phyloP scores from a whole-genome alignment of 257 asterid species.

The Linaria vulgaris region DNA sequence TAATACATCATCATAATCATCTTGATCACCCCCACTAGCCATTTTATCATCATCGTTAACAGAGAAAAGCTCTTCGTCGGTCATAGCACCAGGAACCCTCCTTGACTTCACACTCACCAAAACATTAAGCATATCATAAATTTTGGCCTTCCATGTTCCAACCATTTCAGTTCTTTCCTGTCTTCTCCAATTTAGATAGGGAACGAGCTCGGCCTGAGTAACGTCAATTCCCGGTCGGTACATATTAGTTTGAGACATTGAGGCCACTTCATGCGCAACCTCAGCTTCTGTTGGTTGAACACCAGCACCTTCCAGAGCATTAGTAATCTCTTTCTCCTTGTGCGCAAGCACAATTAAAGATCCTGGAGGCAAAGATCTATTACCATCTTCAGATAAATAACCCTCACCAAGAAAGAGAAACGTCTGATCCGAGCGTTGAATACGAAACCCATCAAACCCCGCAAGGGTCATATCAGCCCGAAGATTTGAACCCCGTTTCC shows the following conservation, averaged over 20 bases:
- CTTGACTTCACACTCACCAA: conserved; percentile 96
- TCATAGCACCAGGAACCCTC: conserved; percentile 99
- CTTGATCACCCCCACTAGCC: conserved; percentile 57
- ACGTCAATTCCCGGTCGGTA: conserved; percentile 99
- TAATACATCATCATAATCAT: conserved; percentile 74
- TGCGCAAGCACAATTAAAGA: conserved; percentile 90
- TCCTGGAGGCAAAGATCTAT: conserved; percentile 78
- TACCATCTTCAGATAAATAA: conserved; percentile 62
- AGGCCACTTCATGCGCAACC: conserved; percentile 95
- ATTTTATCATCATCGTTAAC: conserved; percentile 66
- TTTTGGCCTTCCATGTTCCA: conserved; percentile 95
- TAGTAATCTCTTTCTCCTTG: conserved; percentile 90
- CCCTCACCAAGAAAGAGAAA: conserved; percentile 97
- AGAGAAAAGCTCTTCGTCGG: conserved; percentile 90
- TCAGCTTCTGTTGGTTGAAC: conserved; percentile 94
- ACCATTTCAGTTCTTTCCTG: conserved; percentile 94
- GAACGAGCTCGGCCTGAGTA: conserved; percentile 93
- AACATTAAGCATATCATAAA: conserved; percentile 92
- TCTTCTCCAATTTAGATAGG: conserved; percentile 95
- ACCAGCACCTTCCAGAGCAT: conserved; percentile 97
- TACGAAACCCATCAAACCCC: conserved; percentile 97
- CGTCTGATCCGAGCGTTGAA: conserved; percentile 96
- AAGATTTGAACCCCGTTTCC: conserved; percentile 98
- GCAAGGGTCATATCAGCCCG: conserved; percentile 99
- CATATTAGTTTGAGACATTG: conserved; percentile 99